Percentiles rank a stretch among this genome's conserved stretches.
These are phyloP conservation scores for Tetrahymena borealis DNA, from an alignment of 73 alveolate species.

Conservation along the genomic window DNA sequence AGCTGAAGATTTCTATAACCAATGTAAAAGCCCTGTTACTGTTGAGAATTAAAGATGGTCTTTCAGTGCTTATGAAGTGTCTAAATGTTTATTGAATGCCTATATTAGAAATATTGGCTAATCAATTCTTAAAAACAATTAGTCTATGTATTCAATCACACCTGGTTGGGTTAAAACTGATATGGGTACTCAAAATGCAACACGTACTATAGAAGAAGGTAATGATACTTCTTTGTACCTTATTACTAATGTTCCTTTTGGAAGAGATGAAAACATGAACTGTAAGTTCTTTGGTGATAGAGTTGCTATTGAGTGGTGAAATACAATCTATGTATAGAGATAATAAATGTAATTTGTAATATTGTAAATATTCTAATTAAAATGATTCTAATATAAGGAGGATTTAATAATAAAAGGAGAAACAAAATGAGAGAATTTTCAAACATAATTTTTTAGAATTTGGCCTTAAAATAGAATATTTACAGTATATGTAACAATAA, in stretches of 20 bases:
- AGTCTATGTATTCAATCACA: constrained; percentile 12
- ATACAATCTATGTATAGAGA: background rate
- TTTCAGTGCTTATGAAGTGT: constrained; percentile 24
- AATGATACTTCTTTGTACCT: constrained; percentile 4
- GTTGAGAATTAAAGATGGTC: background rate
- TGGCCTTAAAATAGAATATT: too few species aligned
- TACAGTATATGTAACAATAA: too few species aligned
- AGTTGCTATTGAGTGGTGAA: background rate
- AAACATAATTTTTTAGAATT: too few species aligned
- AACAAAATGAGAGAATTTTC: too few species aligned
- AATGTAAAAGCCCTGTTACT: constrained; percentile 9
- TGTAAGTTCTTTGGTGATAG: constrained; percentile 14
- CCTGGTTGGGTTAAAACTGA: constrained; percentile 55
- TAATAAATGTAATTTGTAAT: background rate
- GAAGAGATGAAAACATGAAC: constrained; percentile 5
- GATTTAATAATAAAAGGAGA: too few species aligned
- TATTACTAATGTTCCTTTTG: constrained; percentile 10
- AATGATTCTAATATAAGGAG: too few species aligned
- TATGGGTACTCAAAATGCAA: constrained; percentile 49
- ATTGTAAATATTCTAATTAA: too few species aligned
- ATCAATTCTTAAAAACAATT: background rate
- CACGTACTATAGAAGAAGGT: constrained; percentile 45
- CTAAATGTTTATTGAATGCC: constrained; percentile 42
- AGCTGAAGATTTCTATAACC: constrained; percentile 23
- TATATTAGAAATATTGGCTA: constrained; percentile 26